Base-by-base conservation (phyloP, 495 filamentous ascomycete genomes). In the Penicillium lagena region DNA sequence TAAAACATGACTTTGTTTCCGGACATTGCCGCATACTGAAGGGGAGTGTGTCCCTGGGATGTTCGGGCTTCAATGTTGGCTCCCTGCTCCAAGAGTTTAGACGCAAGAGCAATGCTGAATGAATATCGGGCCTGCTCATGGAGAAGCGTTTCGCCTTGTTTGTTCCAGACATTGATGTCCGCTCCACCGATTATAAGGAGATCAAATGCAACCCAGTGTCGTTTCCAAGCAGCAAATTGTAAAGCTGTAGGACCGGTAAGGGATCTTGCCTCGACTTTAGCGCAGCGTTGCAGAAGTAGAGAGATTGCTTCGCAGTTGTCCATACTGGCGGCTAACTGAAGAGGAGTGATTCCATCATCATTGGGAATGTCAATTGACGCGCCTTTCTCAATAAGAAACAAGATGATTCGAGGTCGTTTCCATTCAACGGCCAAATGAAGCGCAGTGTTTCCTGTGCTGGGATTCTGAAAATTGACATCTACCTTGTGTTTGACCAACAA, bases 281-380 rank as follows among this genome's bases (percentile, higher is more conserved):
- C 53, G 22, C 57, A 13, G 0, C 49, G 57, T 42, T 68, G 31
- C 1, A 68, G 46, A 1, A 68, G 37, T 0, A 64, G 35, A 0
- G 63, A 55, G 1, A 65, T 37, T 0, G 63, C 61, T 30, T 66
- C 63, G 36, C 54, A 59, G 17, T 68, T 64, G 40, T 66, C 60
- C 0, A 48, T 50, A 6, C 52, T 56, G 7, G 45, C 43, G 1
- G 66, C 64, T 0, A 67, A 8, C 14, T 67, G 66, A 13, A 70
- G 59, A 1, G 66, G 47, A 0, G 64, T 64, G 0, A 60, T 33
- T 0, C 63, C 60, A 1, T 60, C 47, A 11, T 51, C 37, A 14
- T 66, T 66, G 1, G 38, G 14, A 9, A 58, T 47, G 31, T 60
- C 30, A 1, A 59, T 55, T 0, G 12, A 37, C 0, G 65, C 65